Conservation (phyloP, 2,329 filamentous ascomycete species). For the Colletotrichum sp. region DNA sequence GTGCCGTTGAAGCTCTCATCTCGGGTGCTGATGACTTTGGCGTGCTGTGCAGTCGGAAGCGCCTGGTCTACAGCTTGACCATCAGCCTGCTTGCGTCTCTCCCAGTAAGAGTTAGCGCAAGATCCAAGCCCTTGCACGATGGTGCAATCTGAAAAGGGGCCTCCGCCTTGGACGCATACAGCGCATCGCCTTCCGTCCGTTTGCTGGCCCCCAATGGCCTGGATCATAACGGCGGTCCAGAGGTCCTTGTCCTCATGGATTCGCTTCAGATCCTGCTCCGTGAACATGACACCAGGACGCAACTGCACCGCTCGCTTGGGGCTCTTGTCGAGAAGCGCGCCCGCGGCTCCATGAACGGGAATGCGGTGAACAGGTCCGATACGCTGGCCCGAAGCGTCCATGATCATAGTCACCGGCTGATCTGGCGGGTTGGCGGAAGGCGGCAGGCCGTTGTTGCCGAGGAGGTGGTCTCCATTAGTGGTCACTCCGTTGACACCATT, state of each 20-base stretch:
- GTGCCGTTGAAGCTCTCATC: neutral
- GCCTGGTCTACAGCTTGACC: neutral
- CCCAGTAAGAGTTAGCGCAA: slow-evolving; percentile 60
- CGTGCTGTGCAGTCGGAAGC: neutral
- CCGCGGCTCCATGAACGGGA: neutral
- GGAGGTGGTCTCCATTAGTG: neutral
- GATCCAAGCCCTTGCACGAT: slow-evolving; percentile 49
- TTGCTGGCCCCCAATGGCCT: slow-evolving; percentile 48
- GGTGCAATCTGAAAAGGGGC: slow-evolving; percentile 51
- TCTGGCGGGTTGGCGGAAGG: neutral
- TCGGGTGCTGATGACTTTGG: neutral
- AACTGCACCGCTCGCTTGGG: slow-evolving; percentile 9
- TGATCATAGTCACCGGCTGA: slow-evolving; percentile 26
- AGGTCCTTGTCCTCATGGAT: slow-evolving; percentile 28
- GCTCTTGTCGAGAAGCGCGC: neutral
- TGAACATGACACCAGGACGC: neutral
- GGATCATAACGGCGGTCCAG: slow-evolving; percentile 55
- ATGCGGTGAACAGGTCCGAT: slow-evolving; percentile 43
- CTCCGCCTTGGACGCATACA: slow-evolving; percentile 46
- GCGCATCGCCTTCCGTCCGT: slow-evolving; percentile 41
- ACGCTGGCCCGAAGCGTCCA: slow-evolving; percentile 39
- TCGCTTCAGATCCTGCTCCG: neutral
- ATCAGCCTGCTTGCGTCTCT: slow-evolving; percentile 32
- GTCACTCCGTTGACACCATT: neutral
- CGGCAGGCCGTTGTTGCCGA: neutral